Evolutionary conservation across 208 protist species (phyloP), one percentile per base, ranked within the genome.

Genomic region (Trichomonas vaginalis): DNA sequence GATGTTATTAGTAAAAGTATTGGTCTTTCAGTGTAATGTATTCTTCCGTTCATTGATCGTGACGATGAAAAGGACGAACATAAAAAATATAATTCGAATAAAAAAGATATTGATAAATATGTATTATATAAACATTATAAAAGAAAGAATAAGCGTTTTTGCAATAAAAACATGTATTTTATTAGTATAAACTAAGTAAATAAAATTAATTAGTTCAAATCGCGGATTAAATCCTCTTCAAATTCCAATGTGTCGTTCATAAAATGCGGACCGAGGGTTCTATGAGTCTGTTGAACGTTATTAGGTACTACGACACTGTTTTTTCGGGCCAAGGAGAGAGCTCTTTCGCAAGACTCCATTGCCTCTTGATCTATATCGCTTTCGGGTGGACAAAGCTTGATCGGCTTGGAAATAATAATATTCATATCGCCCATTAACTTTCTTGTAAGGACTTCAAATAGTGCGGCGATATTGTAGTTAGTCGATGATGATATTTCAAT

Each of bases 401-500:
- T 27, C 1, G 56, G 56, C 21, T 70, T 2, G 6, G 21, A 3
- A 70, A 70, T 27, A 32, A n/a, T 8, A 12, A 70, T n/a, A 8
- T 8, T 27, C n/a, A 27, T 12, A 70, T n/a, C 56, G n/a, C n/a
- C n/a, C 56, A 70, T 70, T 32, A 70, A n/a, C n/a, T 70, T 70
- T 32, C n/a, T 8, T 8, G 56, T 70, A 3, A 70, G 21, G 6
- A 70, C n/a, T 70, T 70, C 56, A 70, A 70, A 70, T 27, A 70
- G n/a, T 70, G 17, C n/a, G 21, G 17, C n/a, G 56, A 70, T 70
- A 27, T 70, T 70, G 98, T 99, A 99, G 98, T 99, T 99, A 47
- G 98, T 99, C 97, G 99, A 99, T 96, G 99, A 99, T 35, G 98
- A 99, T 96, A 99, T 99, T 96, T 99, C 99, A 97, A 99, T 99